Conservation (phyloP, 2,329 filamentous ascomycete genomes). For the Trichoderma polysporum region DNA sequence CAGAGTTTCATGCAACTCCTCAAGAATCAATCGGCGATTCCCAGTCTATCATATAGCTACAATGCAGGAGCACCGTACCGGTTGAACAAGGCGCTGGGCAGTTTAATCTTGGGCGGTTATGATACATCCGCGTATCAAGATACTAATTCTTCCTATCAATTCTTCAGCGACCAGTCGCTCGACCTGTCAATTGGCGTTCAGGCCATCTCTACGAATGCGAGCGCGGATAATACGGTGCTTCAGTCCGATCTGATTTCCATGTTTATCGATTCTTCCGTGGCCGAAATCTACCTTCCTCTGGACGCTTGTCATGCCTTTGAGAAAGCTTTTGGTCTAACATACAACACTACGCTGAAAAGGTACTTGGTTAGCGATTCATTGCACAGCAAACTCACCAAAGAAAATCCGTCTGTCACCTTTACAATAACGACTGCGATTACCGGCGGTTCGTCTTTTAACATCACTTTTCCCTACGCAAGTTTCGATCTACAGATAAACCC, state of each 20-base stretch:
- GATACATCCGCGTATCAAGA: slow-evolving; percentile 17
- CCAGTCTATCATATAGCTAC: slow-evolving; percentile 21
- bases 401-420: slow-evolving; percentile 19
- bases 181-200: slow-evolving; percentile 20
- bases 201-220: slow-evolving; percentile 21
- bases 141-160: slow-evolving; percentile 1
- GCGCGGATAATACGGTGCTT: not conserved
- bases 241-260: slow-evolving; percentile 13
- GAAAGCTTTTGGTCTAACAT: slow-evolving; percentile 14
- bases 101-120: slow-evolving; percentile 19
- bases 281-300: slow-evolving; percentile 20
- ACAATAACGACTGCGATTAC: slow-evolving; percentile 13
- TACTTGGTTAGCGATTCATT: slow-evolving; percentile 20
- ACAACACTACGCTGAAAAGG: slow-evolving; percentile 14
- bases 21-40: slow-evolving; percentile 20
- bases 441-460: slow-evolving; percentile 16
- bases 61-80: slow-evolving; percentile 20
- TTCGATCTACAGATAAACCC: slow-evolving; percentile 22
- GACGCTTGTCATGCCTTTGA: slow-evolving; percentile 20
- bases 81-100: slow-evolving; percentile 20
- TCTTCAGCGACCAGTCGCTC: slow-evolving; percentile 21
- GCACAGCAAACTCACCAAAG: not conserved
- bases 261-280: slow-evolving; percentile 22
- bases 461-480: slow-evolving; percentile 24
- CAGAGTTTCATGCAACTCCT: slow-evolving; percentile 21